Percentiles rank a stretch among this genome's conserved stretches.
Conservation (phyloP, 2,329 filamentous ascomycete genomes). For the Coniella vitis region DNA sequence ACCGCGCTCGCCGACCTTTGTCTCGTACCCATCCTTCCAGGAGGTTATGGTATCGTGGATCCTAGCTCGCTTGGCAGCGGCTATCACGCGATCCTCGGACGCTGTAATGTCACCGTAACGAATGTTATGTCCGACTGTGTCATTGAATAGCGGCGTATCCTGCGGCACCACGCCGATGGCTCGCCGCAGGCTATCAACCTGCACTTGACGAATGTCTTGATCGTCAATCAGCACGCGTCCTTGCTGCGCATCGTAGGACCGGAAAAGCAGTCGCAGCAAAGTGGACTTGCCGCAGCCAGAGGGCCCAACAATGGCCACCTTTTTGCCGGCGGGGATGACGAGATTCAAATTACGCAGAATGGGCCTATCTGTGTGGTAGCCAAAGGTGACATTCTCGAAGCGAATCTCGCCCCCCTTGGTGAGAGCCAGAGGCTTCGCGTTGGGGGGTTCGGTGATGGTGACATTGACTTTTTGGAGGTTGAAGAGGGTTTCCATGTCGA, state of each 20-base stretch:
- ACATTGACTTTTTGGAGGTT: constrained; percentile 96
- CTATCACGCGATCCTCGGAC: constrained; percentile 61
- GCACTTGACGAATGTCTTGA: constrained; percentile 82
- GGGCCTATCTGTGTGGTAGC: constrained; percentile 78
- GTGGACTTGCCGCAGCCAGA: constrained; percentile 97
- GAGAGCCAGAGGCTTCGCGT: constrained; percentile 67
- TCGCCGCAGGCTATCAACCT: constrained; percentile 71
- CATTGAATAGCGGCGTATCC: constrained; percentile 95
- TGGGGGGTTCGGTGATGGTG: constrained; percentile 67
- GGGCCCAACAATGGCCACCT: constrained; percentile 90
- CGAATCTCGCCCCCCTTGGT: constrained; percentile 77
- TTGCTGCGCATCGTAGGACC: constrained; percentile 82
- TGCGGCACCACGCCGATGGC: constrained; percentile 94
- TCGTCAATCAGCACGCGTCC: constrained; percentile 88
- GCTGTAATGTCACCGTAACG: constrained; percentile 82
- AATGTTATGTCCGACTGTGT: constrained; percentile 93
- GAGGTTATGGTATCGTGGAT: constrained; percentile 75
- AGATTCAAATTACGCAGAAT: constrained; percentile 81
- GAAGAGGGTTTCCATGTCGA: constrained; percentile 99
- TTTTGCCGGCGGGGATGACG: constrained; percentile 91
- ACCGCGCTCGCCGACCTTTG: constrained; percentile 86
- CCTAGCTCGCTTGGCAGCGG: constrained; percentile 73
- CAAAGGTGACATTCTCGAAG: constrained; percentile 89
- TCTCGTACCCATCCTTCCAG: constrained; percentile 85
- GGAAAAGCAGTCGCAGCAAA: constrained; percentile 81